Percentiles rank a stretch among this genome's conserved stretches.
Evolutionary conservation across 352 stramenopile species (phyloP).

Genomic region (Albugo laibachii): DNA sequence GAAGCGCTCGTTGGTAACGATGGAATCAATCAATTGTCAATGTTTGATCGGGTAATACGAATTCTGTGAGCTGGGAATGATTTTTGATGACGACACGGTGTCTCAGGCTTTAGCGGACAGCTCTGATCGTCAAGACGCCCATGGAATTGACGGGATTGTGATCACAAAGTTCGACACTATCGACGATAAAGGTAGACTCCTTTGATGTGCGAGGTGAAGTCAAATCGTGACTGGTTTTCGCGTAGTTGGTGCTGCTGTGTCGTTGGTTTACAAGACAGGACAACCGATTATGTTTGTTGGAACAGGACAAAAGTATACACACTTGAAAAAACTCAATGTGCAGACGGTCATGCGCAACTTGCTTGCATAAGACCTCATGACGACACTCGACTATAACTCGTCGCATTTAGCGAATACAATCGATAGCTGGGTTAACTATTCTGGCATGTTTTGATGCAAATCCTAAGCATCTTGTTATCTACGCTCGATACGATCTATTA

Average conservation of each 20-base stretch:
- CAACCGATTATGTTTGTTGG: conserved; percentile 98
- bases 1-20: conserved; percentile 98
- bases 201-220: not conserved
- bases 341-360: conserved; percentile 89
- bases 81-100: not conserved
- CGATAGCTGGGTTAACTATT: too few relatives aligned
- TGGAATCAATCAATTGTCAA: conserved; percentile 93
- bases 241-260: conserved; percentile 95
- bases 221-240: not conserved
- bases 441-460: too few relatives aligned
- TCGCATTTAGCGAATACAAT: too few relatives aligned
- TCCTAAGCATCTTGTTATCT: too few relatives aligned
- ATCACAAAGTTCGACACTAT: conserved; percentile 99
- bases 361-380: conserved; percentile 48
- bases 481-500: too few relatives aligned
- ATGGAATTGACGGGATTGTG: conserved; percentile 95
- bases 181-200: conserved; percentile 84
- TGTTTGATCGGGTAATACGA: conserved; percentile 80
- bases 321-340: conserved; percentile 96
- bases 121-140: conserved; percentile 63
- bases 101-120: conserved; percentile 73
- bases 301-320: conserved; percentile 99
- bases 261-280: conserved; percentile 97
- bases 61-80: not conserved
- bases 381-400: too few relatives aligned